Evolutionary conservation across 2,329 filamentous ascomycete genomes (phyloP).

Genomic region (Penicillium frequentans): DNA sequence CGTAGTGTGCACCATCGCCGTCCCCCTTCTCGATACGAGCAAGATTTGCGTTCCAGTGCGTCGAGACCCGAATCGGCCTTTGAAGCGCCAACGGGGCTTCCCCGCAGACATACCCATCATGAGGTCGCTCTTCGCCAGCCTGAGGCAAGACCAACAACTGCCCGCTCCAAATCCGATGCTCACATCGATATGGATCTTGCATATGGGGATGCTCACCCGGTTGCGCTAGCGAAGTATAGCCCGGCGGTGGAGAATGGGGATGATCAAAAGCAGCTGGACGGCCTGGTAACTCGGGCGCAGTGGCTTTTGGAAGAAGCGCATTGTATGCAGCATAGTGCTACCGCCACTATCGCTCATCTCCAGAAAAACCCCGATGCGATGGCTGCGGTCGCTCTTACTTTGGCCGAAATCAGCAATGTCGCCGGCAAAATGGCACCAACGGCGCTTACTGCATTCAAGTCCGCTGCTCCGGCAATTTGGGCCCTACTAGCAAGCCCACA

Average conservation of each 20-base stretch:
- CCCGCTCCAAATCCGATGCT: slow-evolving; percentile 33
- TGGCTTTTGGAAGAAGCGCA: slow-evolving; percentile 80
- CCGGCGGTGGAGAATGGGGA: slow-evolving; percentile 44
- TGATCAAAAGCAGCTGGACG: slow-evolving; percentile 59
- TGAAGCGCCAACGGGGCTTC: slow-evolving; percentile 23
- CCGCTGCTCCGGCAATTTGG: slow-evolving; percentile 80
- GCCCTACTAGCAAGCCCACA: slow-evolving; percentile 85
- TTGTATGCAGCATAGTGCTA: slow-evolving; percentile 81
- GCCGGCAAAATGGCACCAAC: slow-evolving; percentile 81
- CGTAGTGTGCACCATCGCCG: slow-evolving; percentile 26
- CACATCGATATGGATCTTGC: slow-evolving; percentile 85
- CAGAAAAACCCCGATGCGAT: slow-evolving; percentile 86
- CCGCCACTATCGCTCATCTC: slow-evolving; percentile 75
- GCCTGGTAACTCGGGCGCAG: slow-evolving; percentile 73
- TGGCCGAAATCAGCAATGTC: slow-evolving; percentile 85
- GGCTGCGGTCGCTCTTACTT: slow-evolving; percentile 86
- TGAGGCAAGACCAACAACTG: slow-evolving; percentile 20
- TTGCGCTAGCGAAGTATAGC: slow-evolving; percentile 49
- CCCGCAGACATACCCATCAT: slow-evolving; percentile 42
- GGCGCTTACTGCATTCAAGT: slow-evolving; percentile 73
- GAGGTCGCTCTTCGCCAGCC: slow-evolving; percentile 31
- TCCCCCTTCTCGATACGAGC: slow-evolving; percentile 28
- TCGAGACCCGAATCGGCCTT: slow-evolving; percentile 21
- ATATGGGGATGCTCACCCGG: slow-evolving; percentile 80
- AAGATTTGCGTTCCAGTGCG: slow-evolving; percentile 29